Evolutionary conservation across 768 basidiomycete genomes (phyloP).

Genomic region (Lactarius pseudohatsudake): DNA sequence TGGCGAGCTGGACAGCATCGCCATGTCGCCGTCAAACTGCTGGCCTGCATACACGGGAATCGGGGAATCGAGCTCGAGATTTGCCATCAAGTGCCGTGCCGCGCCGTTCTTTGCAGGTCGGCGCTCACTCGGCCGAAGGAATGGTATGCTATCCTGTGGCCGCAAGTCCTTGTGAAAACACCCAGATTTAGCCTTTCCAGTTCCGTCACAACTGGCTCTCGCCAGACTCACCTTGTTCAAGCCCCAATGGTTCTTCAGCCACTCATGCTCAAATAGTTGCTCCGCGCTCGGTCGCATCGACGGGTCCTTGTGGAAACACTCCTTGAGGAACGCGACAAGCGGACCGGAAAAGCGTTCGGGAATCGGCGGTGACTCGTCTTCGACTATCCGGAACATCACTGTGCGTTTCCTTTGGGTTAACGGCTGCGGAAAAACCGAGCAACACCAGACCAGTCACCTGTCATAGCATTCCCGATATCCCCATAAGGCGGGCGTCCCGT

Average conservation of each 20-base stretch:
- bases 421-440: neutral
- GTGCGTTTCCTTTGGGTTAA: slow-evolving; percentile 13
- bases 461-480: slow-evolving; percentile 89
- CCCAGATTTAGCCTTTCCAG: too few relatives aligned
- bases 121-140: slow-evolving; percentile 87
- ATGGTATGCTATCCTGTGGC: slow-evolving; percentile 93
- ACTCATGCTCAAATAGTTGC: slow-evolving; percentile 77
- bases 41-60: slow-evolving; percentile 22
- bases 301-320: slow-evolving; percentile 95
- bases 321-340: slow-evolving; percentile 75
- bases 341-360: slow-evolving; percentile 77
- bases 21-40: slow-evolving; percentile 22
- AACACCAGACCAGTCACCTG: slow-evolving; percentile 49
- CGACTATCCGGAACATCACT: slow-evolving; percentile 99
- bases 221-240: too few relatives aligned
- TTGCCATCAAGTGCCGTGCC: slow-evolving; percentile 48
- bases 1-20: slow-evolving; percentile 24
- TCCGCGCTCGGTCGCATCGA: slow-evolving; percentile 79
- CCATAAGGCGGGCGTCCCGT: slow-evolving; percentile 92
- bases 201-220: too few relatives aligned
- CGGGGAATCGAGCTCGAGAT: slow-evolving; percentile 43
- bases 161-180: too few relatives aligned
- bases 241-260: too few relatives aligned
- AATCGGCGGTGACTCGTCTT: slow-evolving; percentile 84
- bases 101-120: slow-evolving; percentile 73